A percentile compares a stretch with the other conserved stretches of the same genome.
phyloP scores from a whole-genome alignment of 352 stramenopile species.

The Pythium biforme region DNA sequence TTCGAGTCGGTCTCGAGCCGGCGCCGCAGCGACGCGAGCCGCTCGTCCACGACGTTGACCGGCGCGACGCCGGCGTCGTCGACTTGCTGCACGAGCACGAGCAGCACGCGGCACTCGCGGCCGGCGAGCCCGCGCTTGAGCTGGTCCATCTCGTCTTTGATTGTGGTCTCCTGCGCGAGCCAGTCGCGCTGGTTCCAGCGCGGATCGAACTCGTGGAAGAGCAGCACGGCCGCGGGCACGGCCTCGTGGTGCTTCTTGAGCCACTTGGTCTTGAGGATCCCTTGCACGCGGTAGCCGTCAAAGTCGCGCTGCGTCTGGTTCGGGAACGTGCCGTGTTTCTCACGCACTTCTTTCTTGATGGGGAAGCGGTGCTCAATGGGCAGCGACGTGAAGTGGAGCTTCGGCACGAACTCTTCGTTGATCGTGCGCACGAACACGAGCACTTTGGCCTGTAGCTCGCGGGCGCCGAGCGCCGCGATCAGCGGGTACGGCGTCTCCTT shows the following conservation, averaged over 20 bases:
- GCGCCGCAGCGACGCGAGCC: slow-evolving; percentile 60
- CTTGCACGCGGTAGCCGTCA: slow-evolving; percentile 64
- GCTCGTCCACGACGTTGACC: slow-evolving; percentile 73
- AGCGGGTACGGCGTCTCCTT: slow-evolving; percentile 88
- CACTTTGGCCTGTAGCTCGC: slow-evolving; percentile 74
- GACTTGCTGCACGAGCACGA: slow-evolving; percentile 79
- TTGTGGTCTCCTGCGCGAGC: slow-evolving; percentile 58
- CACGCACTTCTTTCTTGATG: slow-evolving; percentile 77
- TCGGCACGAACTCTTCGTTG: slow-evolving; percentile 84
- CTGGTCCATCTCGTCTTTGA: slow-evolving; percentile 78
- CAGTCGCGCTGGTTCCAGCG: slow-evolving; percentile 70
- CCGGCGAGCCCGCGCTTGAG: slow-evolving; percentile 56
- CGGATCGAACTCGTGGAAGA: slow-evolving; percentile 86
- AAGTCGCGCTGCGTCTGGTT: slow-evolving; percentile 85
- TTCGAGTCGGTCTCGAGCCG: slow-evolving; percentile 78
- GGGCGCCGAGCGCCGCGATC: slow-evolving; percentile 72
- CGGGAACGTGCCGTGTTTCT: slow-evolving; percentile 83
- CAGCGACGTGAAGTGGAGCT: slow-evolving; percentile 71
- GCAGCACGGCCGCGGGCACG: slow-evolving; percentile 71
- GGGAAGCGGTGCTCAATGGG: slow-evolving; percentile 77
- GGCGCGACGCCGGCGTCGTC: slow-evolving; percentile 62
- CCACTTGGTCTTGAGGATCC: slow-evolving; percentile 79
- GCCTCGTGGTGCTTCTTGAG: slow-evolving; percentile 87
- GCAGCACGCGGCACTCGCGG: slow-evolving; percentile 73
- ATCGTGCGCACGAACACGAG: slow-evolving; percentile 59